Evolutionary conservation across 495 filamentous ascomycete genomes (phyloP).

Genomic region (Achaetomiella virescens): DNA sequence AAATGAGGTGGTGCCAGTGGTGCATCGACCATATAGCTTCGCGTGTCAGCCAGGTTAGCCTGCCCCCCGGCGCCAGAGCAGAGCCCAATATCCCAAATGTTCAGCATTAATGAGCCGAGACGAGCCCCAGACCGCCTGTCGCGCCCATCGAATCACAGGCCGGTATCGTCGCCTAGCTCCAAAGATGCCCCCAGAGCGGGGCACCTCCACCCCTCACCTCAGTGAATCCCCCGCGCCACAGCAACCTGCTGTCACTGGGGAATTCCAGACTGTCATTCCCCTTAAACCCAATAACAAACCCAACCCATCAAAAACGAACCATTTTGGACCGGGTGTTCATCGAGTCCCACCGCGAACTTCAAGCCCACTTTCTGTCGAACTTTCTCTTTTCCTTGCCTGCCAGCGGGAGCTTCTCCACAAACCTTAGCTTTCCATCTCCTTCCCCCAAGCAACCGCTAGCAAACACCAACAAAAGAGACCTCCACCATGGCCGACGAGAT

Average conservation of each 20-base stretch:
- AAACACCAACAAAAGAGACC: conserved; percentile 75
- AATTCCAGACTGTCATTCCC: conserved; percentile 3
- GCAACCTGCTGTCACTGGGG: neutral
- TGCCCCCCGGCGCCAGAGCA: neutral
- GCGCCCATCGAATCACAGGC: conserved; percentile 25
- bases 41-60: neutral
- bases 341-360: neutral
- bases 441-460: conserved; percentile 91
- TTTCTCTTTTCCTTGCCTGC: neutral
- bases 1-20: neutral
- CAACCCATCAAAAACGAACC: conserved; percentile 1
- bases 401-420: neutral
- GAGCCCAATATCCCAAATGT: conserved; percentile 3
- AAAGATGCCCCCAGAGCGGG: conserved; percentile 23
- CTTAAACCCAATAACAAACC: conserved; percentile 13
- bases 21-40: neutral
- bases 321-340: conserved; percentile 6
- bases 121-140: conserved; percentile 24
- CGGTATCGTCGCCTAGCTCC: conserved; percentile 13
- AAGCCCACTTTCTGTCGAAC: neutral
- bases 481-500: conserved; percentile 78
- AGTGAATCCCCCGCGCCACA: conserved; percentile 10
- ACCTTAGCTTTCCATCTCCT: conserved; percentile 89
- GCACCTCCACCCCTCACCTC: conserved; percentile 20
- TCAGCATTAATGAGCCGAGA: conserved; percentile 24